Percentiles rank a stretch among this genome's conserved stretches.
Evolutionary conservation across 83 land plant genomes (phyloP).

Genomic region (Picea abies): DNA sequence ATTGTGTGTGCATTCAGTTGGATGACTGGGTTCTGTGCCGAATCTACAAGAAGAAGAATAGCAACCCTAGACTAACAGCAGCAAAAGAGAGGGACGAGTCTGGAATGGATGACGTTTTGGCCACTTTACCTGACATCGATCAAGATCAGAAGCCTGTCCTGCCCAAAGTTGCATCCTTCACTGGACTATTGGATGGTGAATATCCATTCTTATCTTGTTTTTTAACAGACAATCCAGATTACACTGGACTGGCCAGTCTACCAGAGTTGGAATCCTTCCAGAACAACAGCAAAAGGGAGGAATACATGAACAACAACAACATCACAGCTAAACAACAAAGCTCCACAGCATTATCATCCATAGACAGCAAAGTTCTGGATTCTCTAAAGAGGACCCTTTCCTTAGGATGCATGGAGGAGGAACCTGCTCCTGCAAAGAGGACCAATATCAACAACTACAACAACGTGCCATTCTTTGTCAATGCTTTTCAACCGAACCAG

Average conservation of each 20-base stretch:
- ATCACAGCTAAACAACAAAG: neutral
- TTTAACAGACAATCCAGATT: slow-evolving; percentile 1
- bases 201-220: neutral
- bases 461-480: neutral
- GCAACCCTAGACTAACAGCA: slow-evolving; percentile 8
- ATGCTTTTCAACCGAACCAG: neutral
- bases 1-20: slow-evolving; percentile 22
- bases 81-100: slow-evolving; percentile 26
- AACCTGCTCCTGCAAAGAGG: neutral
- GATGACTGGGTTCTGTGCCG: slow-evolving; percentile 65
- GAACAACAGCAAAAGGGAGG: neutral
- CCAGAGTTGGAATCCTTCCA: neutral
- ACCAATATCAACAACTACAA: neutral
- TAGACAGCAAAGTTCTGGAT: slow-evolving; percentile 15
- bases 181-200: neutral
- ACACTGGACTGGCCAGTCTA: neutral
- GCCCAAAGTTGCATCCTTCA: slow-evolving; percentile 7
- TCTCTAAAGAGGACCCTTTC: slow-evolving; percentile 13
- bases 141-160: neutral
- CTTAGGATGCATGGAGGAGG: slow-evolving; percentile 13
- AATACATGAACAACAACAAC: neutral
- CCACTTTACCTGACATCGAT: slow-evolving; percentile 13
- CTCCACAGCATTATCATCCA: neutral
- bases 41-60: slow-evolving; percentile 46
- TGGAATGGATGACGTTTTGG: slow-evolving; percentile 25